Evolutionary conservation across 495 filamentous ascomycete species (phyloP), one percentile per base, ranked within the genome.

Genomic region (Aspergillus sclerotiicarbonarius): DNA sequence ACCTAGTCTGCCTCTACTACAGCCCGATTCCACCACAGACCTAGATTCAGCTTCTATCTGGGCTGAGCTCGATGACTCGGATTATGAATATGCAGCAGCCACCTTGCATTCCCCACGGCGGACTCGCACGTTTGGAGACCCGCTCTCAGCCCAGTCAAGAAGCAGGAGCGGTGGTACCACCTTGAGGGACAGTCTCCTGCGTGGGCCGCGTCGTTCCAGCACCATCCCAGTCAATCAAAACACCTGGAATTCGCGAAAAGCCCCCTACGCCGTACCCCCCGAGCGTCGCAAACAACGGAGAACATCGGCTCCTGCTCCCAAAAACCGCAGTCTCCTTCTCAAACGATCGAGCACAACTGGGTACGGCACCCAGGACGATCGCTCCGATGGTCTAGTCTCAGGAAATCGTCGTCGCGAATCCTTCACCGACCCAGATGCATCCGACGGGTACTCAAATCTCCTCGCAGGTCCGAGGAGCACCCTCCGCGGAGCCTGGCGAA

Each of bases 41-140:
- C 55, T 75, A 50, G 72, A 76, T 49, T 67, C 77, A 13, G 77
- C 76, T 3, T 78, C 77, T 13, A 79, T 81, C 16, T 80, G 77
- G 78, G 77, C 76, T 6, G 78, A 81, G 53, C 74, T 81, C 15
- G 77, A 81, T 37, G 78, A 80, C 41, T 78, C 75, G 1, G 75
- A 78, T 33, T 62, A 66, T 35, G 73, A 73, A 4, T 54, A 62
- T 21, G 53, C 49, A 4, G 59, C 59, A 39, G 44, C 60, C 3
- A 60, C 58, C 30, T 35, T 49, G 33, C 61, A 53, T 20, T 56
- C 66, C 8, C 51, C 57, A n/a, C 46, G 58, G 7, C 54, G 54
- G 15, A 56, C 21, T 13, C 68, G 61, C 12, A 59, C 61, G 20
- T 60, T 51, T 13, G 29, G 39, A 4, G 68, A 67, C 19, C 46